Evolutionary conservation across 1,284 basidiomycete genomes (phyloP).

Genomic region (Cutaneotrichosporon sp.): DNA sequence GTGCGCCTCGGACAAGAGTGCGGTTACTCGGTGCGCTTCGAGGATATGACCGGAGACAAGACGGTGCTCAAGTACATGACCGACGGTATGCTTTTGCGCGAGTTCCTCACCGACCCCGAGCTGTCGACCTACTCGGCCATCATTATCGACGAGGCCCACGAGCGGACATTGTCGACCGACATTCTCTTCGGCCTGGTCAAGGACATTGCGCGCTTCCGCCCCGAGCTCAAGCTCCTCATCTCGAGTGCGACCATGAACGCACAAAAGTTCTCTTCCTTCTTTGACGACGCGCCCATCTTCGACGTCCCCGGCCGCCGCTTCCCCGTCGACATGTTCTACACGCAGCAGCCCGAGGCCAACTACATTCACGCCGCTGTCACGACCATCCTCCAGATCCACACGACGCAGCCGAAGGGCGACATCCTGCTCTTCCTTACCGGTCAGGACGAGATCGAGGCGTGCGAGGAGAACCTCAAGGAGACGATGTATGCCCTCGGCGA

Average conservation of each 20-base stretch:
- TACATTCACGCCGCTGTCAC: conserved; percentile 98
- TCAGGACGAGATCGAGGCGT: conserved; percentile 98
- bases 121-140: conserved; percentile 87
- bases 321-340: conserved; percentile 98
- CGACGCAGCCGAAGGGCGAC: conserved; percentile 97
- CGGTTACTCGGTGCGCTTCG: conserved; percentile 98
- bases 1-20: conserved; percentile 95
- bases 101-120: conserved; percentile 94
- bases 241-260: conserved; percentile 96
- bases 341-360: conserved; percentile 95
- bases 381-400: conserved; percentile 98
- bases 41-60: conserved; percentile 98
- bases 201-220: conserved; percentile 96
- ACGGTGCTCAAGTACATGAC: conserved; percentile 98
- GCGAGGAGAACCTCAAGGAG: conserved; percentile 92
- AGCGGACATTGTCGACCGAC: conserved; percentile 92
- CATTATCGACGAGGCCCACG: conserved; percentile 97
- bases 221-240: conserved; percentile 85
- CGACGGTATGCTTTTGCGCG: conserved; percentile 94
- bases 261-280: conserved; percentile 94
- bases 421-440: conserved; percentile 98
- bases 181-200: conserved; percentile 95
- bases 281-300: conserved; percentile 90
- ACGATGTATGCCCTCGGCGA: conserved; percentile 92
- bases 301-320: conserved; percentile 96